phyloP scores from a whole-genome alignment of 139 green algal genomes.

The Tetraselmis striata region DNA sequence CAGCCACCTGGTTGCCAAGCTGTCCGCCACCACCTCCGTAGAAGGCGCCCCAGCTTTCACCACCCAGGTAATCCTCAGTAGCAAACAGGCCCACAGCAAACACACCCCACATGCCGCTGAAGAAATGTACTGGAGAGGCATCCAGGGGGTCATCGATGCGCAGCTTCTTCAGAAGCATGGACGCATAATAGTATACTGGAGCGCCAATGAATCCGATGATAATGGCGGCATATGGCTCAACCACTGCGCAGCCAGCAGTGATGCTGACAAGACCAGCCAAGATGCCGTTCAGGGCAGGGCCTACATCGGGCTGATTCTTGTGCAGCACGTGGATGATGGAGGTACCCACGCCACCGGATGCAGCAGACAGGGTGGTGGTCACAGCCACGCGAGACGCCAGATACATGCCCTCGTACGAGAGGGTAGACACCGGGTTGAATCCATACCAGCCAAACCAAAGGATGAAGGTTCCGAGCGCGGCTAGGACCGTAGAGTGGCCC shows the following conservation, averaged over 20 bases:
- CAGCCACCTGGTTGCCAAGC: constrained; percentile 4
- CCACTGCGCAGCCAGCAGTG: constrained; percentile 48
- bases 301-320: constrained; percentile 26
- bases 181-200: constrained; percentile 20
- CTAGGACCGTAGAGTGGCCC: constrained; percentile 36
- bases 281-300: constrained; percentile 40
- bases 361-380: constrained; percentile 63
- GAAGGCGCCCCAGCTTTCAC: no score
- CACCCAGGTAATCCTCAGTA: constrained; percentile 4
- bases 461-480: constrained; percentile 61
- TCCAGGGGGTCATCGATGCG: constrained; percentile 66
- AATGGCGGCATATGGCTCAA: constrained; percentile 42
- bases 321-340: constrained; percentile 35
- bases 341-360: constrained; percentile 38
- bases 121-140: constrained; percentile 46
- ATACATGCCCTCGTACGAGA: constrained; percentile 22
- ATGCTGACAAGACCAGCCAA: constrained; percentile 69
- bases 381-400: constrained; percentile 42
- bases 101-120: constrained; percentile 45
- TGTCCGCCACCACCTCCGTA: constrained; percentile 3
- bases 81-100: constrained; percentile 8
- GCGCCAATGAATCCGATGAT: constrained; percentile 39
- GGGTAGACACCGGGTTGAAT: constrained; percentile 60
- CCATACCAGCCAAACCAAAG: constrained; percentile 81
- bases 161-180: constrained; percentile 33